Evolutionary conservation across 495 filamentous ascomycete species (phyloP).

Genomic region (Aspergillus hancockii): DNA sequence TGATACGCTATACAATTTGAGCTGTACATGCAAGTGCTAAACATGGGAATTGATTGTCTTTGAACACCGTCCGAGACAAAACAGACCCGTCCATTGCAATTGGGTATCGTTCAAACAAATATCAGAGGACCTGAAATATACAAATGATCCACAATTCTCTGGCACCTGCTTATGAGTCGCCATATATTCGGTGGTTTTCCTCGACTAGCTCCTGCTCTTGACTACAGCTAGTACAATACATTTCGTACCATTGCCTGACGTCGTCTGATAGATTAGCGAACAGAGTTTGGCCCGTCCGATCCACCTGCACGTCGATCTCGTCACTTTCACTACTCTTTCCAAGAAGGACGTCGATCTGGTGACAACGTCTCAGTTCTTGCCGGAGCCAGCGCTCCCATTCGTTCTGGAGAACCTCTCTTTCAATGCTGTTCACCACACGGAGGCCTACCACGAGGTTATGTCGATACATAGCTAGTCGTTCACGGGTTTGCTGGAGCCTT

Average conservation of each 20-base stretch:
- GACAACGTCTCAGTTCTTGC: slow-evolving; percentile 70
- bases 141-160: slow-evolving; percentile 9
- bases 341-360: slow-evolving; percentile 57
- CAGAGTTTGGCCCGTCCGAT: slow-evolving; percentile 25
- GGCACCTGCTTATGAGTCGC: slow-evolving; percentile 14
- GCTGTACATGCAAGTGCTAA: not conserved
- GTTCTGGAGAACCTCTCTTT: slow-evolving; percentile 75
- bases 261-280: slow-evolving; percentile 47
- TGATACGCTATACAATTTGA: not conserved
- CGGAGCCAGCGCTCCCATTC: slow-evolving; percentile 92
- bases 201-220: slow-evolving; percentile 51
- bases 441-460: slow-evolving; percentile 91
- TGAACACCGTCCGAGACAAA: not conserved
- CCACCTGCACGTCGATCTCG: slow-evolving; percentile 26
- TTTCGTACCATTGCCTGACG: slow-evolving; percentile 63
- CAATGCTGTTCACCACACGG: slow-evolving; percentile 84
- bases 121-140: slow-evolving; percentile 8
- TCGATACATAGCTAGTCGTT: slow-evolving; percentile 80
- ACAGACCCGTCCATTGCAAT: slow-evolving; percentile 16
- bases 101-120: slow-evolving; percentile 37
- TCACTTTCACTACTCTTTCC: slow-evolving; percentile 29
- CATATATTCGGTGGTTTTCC: slow-evolving; percentile 22
- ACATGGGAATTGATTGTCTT: not conserved
- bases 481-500: slow-evolving; percentile 72
- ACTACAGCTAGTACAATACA: slow-evolving; percentile 75